phyloP scores from a whole-genome alignment of 345 rosid species.

The Pistacia atlantica region DNA sequence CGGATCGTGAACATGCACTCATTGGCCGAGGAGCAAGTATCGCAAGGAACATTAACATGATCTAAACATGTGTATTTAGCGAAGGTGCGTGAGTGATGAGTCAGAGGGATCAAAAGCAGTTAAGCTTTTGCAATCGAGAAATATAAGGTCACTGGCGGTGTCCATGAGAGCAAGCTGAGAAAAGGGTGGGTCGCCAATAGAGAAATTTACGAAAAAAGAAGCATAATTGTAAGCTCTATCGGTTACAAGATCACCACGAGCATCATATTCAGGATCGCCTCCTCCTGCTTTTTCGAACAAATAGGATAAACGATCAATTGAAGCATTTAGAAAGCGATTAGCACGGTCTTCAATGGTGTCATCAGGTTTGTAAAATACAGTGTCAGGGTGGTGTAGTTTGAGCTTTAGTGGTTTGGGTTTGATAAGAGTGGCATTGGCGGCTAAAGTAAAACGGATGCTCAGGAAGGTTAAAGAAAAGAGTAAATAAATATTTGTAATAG shows the following conservation, averaged over 20 bases:
- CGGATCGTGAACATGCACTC: slow-evolving; percentile 25
- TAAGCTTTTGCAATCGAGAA: slow-evolving; percentile 37
- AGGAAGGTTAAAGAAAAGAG: neutral
- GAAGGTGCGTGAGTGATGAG: slow-evolving; percentile 38
- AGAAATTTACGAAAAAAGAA: slow-evolving; percentile 31
- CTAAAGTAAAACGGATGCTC: neutral
- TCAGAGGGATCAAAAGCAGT: slow-evolving; percentile 22
- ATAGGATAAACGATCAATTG: slow-evolving; percentile 28
- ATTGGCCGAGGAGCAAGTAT: slow-evolving; percentile 1
- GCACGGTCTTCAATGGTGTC: slow-evolving; percentile 16
- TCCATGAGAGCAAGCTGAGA: slow-evolving; percentile 42
- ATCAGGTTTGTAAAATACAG: slow-evolving; percentile 14
- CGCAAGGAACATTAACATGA: slow-evolving; percentile 20
- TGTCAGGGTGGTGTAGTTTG: slow-evolving; percentile 31
- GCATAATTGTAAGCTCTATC: too few species aligned
- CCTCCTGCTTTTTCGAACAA: slow-evolving; percentile 2
- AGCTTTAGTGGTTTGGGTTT: slow-evolving; percentile 8
- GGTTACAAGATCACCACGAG: slow-evolving; percentile 16
- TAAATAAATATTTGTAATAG: neutral
- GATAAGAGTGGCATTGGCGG: neutral
- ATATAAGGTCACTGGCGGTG: slow-evolving; percentile 40
- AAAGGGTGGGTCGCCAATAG: slow-evolving; percentile 43
- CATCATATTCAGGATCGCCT: neutral
- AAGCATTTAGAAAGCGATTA: slow-evolving; percentile 5
- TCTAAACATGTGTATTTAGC: slow-evolving; percentile 14